Evolutionary conservation across 2,329 filamentous ascomycete species (phyloP).

Genomic region (Talaromyces marneffei): DNA sequence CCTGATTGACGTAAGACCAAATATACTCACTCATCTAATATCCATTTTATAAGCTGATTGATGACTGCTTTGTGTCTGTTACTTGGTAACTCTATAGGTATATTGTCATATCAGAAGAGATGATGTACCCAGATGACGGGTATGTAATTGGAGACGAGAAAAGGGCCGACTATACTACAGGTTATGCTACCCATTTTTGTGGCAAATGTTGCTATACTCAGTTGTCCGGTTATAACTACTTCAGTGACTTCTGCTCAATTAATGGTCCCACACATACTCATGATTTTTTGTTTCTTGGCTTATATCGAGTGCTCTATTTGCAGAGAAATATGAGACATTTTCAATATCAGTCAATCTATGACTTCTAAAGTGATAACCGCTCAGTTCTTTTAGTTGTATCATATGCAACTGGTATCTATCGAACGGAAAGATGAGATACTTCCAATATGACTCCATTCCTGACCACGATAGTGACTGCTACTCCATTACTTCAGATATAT

Average conservation of each 20-base stretch:
- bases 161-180: not conserved
- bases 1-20: not conserved
- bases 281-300: not conserved
- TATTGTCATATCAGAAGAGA: not conserved
- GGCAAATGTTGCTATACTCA: not conserved
- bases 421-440: not conserved
- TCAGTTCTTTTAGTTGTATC: not conserved
- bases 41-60: not conserved
- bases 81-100: not conserved
- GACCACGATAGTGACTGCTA: not conserved
- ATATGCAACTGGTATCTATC: too few relatives aligned
- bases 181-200: not conserved
- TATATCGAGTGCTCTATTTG: not conserved
- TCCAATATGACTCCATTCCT: not conserved
- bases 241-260: not conserved
- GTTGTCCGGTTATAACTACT: not conserved
- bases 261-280: not conserved
- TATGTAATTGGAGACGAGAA: not conserved
- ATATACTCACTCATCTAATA: not conserved
- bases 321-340: not conserved
- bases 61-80: not conserved
- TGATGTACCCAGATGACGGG: not conserved
- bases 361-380: not conserved
- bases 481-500: not conserved
- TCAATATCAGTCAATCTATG: not conserved